These are phyloP conservation scores for Oryza meridionalis DNA, from an alignment of 176 grass and related monocot genomes.

Conservation along the genomic window DNA sequence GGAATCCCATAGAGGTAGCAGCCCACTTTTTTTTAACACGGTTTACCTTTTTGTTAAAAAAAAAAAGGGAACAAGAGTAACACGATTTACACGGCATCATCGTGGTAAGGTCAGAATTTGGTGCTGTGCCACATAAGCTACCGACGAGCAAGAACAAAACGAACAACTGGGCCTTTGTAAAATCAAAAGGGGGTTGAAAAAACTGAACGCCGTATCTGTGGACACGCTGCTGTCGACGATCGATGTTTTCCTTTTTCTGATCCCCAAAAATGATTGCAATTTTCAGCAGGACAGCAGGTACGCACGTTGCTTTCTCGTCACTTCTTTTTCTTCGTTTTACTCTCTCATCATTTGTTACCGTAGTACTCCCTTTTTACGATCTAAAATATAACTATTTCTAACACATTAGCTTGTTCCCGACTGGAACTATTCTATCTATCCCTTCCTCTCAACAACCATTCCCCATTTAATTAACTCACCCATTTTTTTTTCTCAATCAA, in stretches of 20 bases:
- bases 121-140: not conserved
- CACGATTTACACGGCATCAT: not conserved
- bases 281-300: not conserved
- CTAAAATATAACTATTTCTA: too few species aligned
- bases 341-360: not conserved
- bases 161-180: not conserved
- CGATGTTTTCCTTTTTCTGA: not conserved
- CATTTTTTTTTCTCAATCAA: too few species aligned
- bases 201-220: not conserved
- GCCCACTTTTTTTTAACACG: too few species aligned
- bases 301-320: not conserved
- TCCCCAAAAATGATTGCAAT: not conserved
- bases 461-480: too few species aligned
- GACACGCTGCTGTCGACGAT: slow-evolving; percentile 8
- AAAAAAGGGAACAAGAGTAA: not conserved
- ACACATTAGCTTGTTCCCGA: too few species aligned
- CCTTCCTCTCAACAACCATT: too few species aligned
- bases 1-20: too few species aligned
- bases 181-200: not conserved
- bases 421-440: too few species aligned
- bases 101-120: not conserved
- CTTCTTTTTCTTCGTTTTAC: not conserved
- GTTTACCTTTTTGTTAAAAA: too few species aligned
- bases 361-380: too few species aligned
- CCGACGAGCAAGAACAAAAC: not conserved